These are phyloP conservation scores for Xerocomus potaroensis DNA, from an alignment of 768 basidiomycete species.

Conservation along the genomic window DNA sequence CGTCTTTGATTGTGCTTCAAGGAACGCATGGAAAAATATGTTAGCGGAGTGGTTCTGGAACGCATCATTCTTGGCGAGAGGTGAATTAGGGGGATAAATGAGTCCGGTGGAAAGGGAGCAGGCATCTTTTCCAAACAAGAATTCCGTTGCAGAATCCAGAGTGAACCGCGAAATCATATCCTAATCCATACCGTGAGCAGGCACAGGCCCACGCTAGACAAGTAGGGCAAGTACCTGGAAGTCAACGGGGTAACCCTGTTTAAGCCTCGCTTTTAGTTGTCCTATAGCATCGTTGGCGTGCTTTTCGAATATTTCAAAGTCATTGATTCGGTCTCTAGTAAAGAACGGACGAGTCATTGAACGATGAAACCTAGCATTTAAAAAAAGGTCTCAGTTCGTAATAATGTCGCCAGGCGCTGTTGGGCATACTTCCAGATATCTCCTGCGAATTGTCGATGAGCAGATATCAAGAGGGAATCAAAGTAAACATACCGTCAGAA, in stretches of 20 bases:
- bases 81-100: conserved; percentile 26
- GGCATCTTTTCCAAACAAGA: conserved; percentile 47
- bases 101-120: conserved; percentile 37
- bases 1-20: conserved; percentile 35
- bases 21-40: conserved; percentile 38
- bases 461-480: background rate
- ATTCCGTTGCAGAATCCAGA: conserved; percentile 54
- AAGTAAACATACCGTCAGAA: conserved; percentile 31
- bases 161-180: conserved; percentile 45
- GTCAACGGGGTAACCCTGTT: conserved; percentile 38
- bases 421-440: conserved; percentile 37
- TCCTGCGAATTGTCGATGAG: too few species aligned
- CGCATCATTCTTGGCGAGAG: conserved; percentile 17
- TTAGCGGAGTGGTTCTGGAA: conserved; percentile 31
- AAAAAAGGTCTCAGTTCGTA: background rate
- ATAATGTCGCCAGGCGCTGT: background rate
- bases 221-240: conserved; percentile 18
- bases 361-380: conserved; percentile 44
- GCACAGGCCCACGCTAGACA: conserved; percentile 34
- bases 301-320: conserved; percentile 39
- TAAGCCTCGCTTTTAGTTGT: conserved; percentile 31
- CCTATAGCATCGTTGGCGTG: conserved; percentile 31
- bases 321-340: conserved; percentile 34
- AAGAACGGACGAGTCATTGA: conserved; percentile 43
- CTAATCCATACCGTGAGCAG: conserved; percentile 47